phyloP scores from a whole-genome alignment of 2,329 filamentous ascomycete genomes.

The Trichoderma koningii region DNA sequence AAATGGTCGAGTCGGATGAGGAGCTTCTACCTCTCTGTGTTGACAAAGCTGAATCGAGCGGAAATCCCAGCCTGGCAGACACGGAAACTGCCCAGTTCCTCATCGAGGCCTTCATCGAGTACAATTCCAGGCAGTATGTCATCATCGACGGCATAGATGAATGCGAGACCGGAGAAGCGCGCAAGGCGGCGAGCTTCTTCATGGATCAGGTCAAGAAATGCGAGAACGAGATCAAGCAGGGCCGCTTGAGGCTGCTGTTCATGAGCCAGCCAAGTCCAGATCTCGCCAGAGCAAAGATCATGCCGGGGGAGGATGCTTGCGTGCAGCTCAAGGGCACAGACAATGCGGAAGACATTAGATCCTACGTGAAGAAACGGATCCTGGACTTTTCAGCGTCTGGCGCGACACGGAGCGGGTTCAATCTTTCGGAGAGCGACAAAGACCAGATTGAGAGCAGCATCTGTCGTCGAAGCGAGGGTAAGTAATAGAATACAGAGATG shows the following conservation, averaged over 20 bases:
- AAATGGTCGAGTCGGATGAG: constrained; percentile 8
- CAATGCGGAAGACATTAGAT: constrained; percentile 8
- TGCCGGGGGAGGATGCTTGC: not conserved
- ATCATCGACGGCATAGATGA: constrained; percentile 16
- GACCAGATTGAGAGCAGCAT: constrained; percentile 6
- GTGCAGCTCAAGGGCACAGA: not conserved
- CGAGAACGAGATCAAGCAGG: constrained; percentile 9
- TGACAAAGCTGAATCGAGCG: not conserved
- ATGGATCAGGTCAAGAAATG: not conserved
- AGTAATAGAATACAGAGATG: fast-evolving
- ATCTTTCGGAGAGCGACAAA: constrained; percentile 6
- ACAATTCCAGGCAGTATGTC: constrained; percentile 7
- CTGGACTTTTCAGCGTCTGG: not conserved
- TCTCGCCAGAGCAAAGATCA: not conserved
- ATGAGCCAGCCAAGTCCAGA: not conserved
- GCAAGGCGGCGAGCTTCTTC: not conserved
- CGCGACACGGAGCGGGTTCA: not conserved
- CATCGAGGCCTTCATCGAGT: constrained; percentile 3
- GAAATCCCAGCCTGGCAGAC: not conserved
- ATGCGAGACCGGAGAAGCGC: not conserved
- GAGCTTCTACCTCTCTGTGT: constrained; percentile 4
- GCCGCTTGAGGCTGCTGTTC: not conserved
- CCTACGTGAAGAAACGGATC: constrained; percentile 4
- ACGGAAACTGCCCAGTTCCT: not conserved
- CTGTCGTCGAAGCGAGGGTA: constrained; percentile 9